Percentiles rank a stretch among this genome's conserved stretches.
Conservation (phyloP, 2,329 filamentous ascomycete species). For the Ilyonectria mors-panacis region DNA sequence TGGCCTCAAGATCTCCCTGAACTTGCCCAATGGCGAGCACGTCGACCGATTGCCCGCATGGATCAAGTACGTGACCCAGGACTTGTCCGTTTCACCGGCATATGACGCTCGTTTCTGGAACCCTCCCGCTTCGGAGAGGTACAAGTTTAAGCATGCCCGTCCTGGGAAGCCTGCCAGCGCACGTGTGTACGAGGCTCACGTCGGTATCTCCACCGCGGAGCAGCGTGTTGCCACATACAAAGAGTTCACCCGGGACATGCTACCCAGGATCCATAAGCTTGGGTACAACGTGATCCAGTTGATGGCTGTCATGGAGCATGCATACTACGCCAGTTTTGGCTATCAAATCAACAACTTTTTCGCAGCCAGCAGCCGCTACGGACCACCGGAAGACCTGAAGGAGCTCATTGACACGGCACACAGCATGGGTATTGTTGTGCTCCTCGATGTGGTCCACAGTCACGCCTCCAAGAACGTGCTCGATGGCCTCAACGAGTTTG, state of each 20-base stretch:
- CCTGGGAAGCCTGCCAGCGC: slow-evolving; percentile 88
- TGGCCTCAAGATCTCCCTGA: slow-evolving; percentile 81
- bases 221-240: slow-evolving; percentile 93
- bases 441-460: slow-evolving; percentile 97
- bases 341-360: slow-evolving; percentile 99
- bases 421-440: slow-evolving; percentile 88
- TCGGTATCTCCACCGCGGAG: slow-evolving; percentile 95
- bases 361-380: slow-evolving; percentile 95
- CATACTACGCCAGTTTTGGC: slow-evolving; percentile 98
- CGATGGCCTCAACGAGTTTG: slow-evolving; percentile 96
- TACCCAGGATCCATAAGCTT: slow-evolving; percentile 89
- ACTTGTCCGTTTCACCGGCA: slow-evolving; percentile 87
- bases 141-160: slow-evolving; percentile 85
- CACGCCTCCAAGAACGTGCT: slow-evolving; percentile 98
- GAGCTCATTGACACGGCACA: slow-evolving; percentile 97
- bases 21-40: slow-evolving; percentile 82
- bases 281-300: slow-evolving; percentile 98
- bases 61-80: slow-evolving; percentile 98
- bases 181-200: slow-evolving; percentile 99
- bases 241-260: slow-evolving; percentile 93
- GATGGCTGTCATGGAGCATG: slow-evolving; percentile 99
- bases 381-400: slow-evolving; percentile 93
- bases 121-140: slow-evolving; percentile 81
- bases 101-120: slow-evolving; percentile 99
- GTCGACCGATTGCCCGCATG: slow-evolving; percentile 93